Evolutionary conservation across 202 grass and related monocot species (phyloP), one percentile per base, ranked within the genome.

Genomic region (Setaria viridis): DNA sequence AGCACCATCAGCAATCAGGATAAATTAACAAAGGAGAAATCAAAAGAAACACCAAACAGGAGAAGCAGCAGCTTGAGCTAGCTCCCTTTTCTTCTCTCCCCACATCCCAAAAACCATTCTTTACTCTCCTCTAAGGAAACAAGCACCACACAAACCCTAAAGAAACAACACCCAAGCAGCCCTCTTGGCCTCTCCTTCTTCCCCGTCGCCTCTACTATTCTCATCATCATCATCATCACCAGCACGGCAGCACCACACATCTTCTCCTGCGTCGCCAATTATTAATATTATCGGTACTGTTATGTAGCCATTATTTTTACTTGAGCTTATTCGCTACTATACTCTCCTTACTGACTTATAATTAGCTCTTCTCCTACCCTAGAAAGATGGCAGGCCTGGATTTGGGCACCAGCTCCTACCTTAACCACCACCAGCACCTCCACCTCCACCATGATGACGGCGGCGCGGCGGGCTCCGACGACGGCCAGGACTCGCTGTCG

Each of bases 281-380:
- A 58, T 91, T 91, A 91, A 88, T 88, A 91, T 88, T 91, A 88
- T 88, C 85, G 89, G 90, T 93, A 95, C 93, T 95, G 93, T 93
- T 95, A 86, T 88, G 83, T 95, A 93, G 91, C 91, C 80, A 93
- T 89, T 95, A 91, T 93, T 95, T 91, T 88, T 88, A 85, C 77
- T 84, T 82, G 64, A 19, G 56, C 77, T 86, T 80, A 70, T 84
- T 92, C 89, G 79, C 76, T 86, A 80, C 87, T 80, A 89, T 89
- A 85, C 86, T 95, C 86, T 95, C 55, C 81, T 89, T 89, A 55
- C 85, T 46, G 55, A 86, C 89, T 89, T 95, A 93, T 91, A 85
- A 93, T 89, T 92, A 91, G 84, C 85, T 85, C 86, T 91, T 91
- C 81, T 91, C 73, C 83, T 85, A 80, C 65, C 83, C 68, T 79